Percentiles rank a stretch among this genome's conserved stretches.
These are phyloP conservation scores for Sanguinoderma infundibulare DNA, from an alignment of 1,284 basidiomycete species.

Conservation along the genomic window DNA sequence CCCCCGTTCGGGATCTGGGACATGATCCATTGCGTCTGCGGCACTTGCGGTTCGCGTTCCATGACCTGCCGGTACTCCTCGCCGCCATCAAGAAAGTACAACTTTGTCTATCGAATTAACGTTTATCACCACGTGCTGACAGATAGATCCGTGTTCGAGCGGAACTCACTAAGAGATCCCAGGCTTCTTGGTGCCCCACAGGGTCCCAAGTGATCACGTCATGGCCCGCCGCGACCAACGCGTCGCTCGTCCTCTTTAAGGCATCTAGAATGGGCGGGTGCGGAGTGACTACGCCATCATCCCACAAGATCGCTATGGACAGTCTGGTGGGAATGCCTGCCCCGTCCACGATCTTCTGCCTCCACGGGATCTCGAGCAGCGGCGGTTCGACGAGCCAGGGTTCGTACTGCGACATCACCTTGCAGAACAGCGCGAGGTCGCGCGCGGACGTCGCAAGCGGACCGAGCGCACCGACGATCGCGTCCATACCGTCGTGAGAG, in stretches of 20 bases:
- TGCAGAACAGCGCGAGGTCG: conserved; percentile 57
- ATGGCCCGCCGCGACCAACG: conserved; percentile 55
- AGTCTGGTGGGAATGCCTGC: conserved; percentile 47
- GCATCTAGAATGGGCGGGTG: conserved; percentile 57
- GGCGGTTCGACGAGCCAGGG: conserved; percentile 61
- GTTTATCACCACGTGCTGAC: conserved; percentile 18
- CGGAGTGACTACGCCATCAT: conserved; percentile 59
- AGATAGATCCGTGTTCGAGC: conserved; percentile 15
- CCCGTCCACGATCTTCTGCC: conserved; percentile 42
- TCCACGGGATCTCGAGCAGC: conserved; percentile 59
- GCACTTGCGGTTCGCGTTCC: conserved; percentile 43
- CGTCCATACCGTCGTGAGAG: conserved; percentile 59
- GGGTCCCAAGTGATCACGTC: conserved; percentile 55
- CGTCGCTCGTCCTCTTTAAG: conserved; percentile 45
- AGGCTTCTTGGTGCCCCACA: conserved; percentile 47
- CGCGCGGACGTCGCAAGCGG: conserved; percentile 56
- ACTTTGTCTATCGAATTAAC: conserved; percentile 39
- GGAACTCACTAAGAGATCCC: conserved; percentile 53
- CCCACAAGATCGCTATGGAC: conserved; percentile 55
- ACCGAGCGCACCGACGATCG: conserved; percentile 55
- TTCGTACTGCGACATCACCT: conserved; percentile 51
- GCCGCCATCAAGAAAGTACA: conserved; percentile 56
- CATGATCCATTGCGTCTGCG: conserved; percentile 53
- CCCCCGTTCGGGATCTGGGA: conserved; percentile 42
- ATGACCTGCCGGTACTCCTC: conserved; percentile 49